phyloP scores from a whole-genome alignment of 2,329 filamentous ascomycete genomes.

The Podosphaera aphanis region DNA sequence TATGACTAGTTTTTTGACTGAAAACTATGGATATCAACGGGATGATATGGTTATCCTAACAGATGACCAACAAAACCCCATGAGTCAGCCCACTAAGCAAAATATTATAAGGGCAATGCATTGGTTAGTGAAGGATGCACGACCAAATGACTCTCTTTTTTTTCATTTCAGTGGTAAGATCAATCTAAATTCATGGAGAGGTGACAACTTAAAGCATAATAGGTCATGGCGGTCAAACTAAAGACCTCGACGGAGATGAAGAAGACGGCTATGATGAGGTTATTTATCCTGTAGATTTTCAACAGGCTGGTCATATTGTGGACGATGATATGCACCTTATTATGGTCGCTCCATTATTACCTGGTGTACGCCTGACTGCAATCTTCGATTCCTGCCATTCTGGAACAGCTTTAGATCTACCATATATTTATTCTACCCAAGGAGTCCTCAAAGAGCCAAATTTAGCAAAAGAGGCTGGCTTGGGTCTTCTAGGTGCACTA shows the following conservation, averaged over 20 bases:
- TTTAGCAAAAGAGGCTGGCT: conserved; percentile 41
- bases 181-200: neutral
- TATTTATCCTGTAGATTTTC: conserved; percentile 64
- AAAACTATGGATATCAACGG: conserved; percentile 75
- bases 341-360: conserved; percentile 52
- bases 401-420: conserved; percentile 40
- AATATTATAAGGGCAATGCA: conserved; percentile 94
- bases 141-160: conserved; percentile 81
- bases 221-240: conserved; percentile 64
- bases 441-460: conserved; percentile 46
- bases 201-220: conserved; percentile 3
- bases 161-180: conserved; percentile 85
- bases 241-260: conserved; percentile 58
- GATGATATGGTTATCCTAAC: conserved; percentile 96
- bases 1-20: conserved; percentile 76
- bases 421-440: conserved; percentile 46
- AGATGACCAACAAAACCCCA: conserved; percentile 88
- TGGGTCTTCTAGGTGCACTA: conserved; percentile 35
- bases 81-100: conserved; percentile 89
- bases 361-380: conserved; percentile 58
- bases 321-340: conserved; percentile 64
- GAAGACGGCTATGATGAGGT: conserved; percentile 66
- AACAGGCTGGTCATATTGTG: conserved; percentile 56
- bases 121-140: conserved; percentile 86
- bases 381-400: conserved; percentile 51